These are phyloP conservation scores for Neurospora cerealis DNA, from an alignment of 495 filamentous ascomycete genomes.

Conservation along the genomic window DNA sequence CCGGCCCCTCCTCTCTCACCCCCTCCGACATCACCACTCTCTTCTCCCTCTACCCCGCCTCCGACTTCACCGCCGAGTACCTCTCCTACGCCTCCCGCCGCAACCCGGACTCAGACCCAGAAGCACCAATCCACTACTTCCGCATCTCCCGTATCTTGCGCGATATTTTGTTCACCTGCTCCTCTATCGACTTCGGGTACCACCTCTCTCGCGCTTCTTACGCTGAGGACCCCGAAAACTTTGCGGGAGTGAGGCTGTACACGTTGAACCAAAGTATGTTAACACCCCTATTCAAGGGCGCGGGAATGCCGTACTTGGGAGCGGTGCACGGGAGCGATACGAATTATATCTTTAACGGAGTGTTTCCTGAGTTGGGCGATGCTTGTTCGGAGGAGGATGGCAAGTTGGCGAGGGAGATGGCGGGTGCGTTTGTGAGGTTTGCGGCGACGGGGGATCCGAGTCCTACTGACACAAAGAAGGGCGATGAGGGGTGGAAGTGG, in stretches of 20 bases:
- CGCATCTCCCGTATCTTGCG: constrained; percentile 19
- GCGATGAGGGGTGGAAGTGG: neutral
- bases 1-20: neutral
- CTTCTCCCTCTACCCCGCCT: constrained; percentile 14
- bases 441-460: constrained; percentile 10
- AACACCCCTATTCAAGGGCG: constrained; percentile 6
- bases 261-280: constrained; percentile 23
- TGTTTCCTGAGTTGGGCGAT: constrained; percentile 14
- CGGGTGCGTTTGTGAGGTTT: constrained; percentile 9
- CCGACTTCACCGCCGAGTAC: constrained; percentile 13
- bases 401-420: constrained; percentile 8
- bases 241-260: constrained; percentile 13
- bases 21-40: constrained; percentile 10
- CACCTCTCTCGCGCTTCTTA: constrained; percentile 9
- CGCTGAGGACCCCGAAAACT: neutral
- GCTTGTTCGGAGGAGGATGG: constrained; percentile 5
- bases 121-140: constrained; percentile 17
- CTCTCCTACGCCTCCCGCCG: constrained; percentile 11
- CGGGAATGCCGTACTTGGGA: constrained; percentile 21
- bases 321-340: constrained; percentile 19
- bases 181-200: constrained; percentile 18
- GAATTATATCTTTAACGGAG: constrained; percentile 22
- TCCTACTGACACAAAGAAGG: neutral
- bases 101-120: constrained; percentile 6
- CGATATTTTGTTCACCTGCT: constrained; percentile 24